phyloP scores from a whole-genome alignment of 257 asterid species.

The Linderniella brevidens region DNA sequence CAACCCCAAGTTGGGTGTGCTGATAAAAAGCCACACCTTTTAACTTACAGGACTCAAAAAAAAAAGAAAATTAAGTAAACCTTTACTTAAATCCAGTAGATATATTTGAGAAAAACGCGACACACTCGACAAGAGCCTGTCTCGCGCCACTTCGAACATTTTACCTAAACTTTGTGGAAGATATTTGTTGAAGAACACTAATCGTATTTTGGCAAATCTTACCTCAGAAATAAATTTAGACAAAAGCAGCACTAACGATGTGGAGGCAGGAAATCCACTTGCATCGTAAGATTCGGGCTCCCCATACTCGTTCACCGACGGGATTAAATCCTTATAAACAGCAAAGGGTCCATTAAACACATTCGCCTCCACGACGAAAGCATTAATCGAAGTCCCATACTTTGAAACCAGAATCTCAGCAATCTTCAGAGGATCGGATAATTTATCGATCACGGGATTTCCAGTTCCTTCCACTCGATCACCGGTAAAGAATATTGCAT shows the following conservation, averaged over 20 bases:
- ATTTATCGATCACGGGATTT: conserved; percentile 70
- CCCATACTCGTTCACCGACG: conserved; percentile 54
- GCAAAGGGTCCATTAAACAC: conserved; percentile 76
- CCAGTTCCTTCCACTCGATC: conserved; percentile 66
- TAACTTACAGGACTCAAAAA: too few relatives aligned
- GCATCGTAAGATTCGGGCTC: conserved; percentile 74
- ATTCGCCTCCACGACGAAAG: conserved; percentile 79
- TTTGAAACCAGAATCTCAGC: conserved; percentile 70
- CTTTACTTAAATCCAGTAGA: too few relatives aligned
- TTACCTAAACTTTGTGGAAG: too few relatives aligned
- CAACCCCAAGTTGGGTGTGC: too few relatives aligned
- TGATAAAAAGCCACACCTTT: too few relatives aligned
- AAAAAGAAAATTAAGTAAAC: too few relatives aligned
- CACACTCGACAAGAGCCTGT: too few relatives aligned
- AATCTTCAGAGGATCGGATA: conserved; percentile 60
- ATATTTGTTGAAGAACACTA: neutral
- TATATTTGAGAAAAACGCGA: too few relatives aligned
- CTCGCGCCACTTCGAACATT: too few relatives aligned
- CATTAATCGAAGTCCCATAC: conserved; percentile 69
- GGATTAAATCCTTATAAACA: conserved; percentile 77
- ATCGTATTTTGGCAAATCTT: conserved; percentile 5
- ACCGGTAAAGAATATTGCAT: conserved; percentile 74
- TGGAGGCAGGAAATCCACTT: conserved; percentile 70
- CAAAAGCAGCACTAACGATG: conserved; percentile 52
- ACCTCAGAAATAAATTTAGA: conserved; percentile 64